A percentile compares a stretch with the other conserved stretches of the same genome.
These are phyloP conservation scores for Incumbomyces delicatus DNA, from an alignment of 2,329 filamentous ascomycete species.

Conservation along the genomic window DNA sequence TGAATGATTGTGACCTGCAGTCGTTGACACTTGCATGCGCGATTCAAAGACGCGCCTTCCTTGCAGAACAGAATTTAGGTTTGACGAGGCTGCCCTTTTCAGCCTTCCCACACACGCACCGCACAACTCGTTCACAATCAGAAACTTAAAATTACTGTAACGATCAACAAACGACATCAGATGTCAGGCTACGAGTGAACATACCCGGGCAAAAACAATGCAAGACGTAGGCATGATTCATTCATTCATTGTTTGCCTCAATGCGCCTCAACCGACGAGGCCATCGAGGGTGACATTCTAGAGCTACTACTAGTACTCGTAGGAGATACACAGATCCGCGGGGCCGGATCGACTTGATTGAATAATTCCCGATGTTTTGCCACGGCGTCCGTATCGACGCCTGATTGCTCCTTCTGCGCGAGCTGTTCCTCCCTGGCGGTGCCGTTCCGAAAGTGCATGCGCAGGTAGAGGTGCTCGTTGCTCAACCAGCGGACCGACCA, in stretches of 20 bases:
- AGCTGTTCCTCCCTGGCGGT: constrained; percentile 6
- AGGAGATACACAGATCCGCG: constrained; percentile 1
- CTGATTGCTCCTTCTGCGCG: constrained; percentile 18
- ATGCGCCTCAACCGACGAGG: constrained; percentile 5
- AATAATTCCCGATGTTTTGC: constrained; percentile 7
- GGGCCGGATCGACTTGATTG: constrained; percentile 3
- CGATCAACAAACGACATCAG: too few species aligned
- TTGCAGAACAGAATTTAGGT: too few species aligned
- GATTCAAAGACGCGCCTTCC: not conserved
- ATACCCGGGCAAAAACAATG: too few species aligned
- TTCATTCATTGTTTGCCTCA: constrained; percentile 12
- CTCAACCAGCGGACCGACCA: constrained; percentile 37
- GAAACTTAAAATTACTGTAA: too few species aligned
- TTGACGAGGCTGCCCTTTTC: too few species aligned
- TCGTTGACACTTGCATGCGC: too few species aligned
- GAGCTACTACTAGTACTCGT: not conserved
- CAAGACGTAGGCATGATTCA: constrained; percentile 10
- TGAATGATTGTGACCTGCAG: not conserved
- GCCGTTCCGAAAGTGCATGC: constrained; percentile 22
- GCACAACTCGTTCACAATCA: too few species aligned
- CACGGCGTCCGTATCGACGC: constrained; percentile 28
- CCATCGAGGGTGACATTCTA: not conserved
- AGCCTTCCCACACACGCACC: too few species aligned
- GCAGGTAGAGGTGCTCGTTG: constrained; percentile 27
- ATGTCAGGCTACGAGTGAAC: too few species aligned